A percentile compares a stretch with the other conserved stretches of the same genome.
phyloP scores from a whole-genome alignment of 2,329 filamentous ascomycete species.

The Botrytis elliptica region DNA sequence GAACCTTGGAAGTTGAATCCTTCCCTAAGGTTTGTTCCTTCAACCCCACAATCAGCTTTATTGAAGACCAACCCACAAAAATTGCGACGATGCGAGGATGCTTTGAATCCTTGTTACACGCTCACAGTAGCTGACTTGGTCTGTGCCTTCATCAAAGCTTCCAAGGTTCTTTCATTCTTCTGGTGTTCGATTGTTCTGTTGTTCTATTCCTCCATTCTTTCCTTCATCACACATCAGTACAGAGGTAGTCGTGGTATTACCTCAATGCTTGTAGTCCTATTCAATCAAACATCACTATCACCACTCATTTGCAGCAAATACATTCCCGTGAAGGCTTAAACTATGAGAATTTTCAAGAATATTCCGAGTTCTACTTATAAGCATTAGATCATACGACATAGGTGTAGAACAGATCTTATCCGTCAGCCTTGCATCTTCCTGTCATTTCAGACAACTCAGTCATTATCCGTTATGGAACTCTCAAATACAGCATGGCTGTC shows the following conservation, averaged over 20 bases:
- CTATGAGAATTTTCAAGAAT: not conserved
- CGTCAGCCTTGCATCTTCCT: not conserved
- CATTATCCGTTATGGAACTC: conserved; percentile 10
- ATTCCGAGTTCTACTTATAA: not conserved
- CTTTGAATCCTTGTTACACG: not conserved
- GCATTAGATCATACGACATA: not conserved
- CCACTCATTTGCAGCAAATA: not conserved
- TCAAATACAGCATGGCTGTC: conserved; percentile 31
- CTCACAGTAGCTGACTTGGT: not conserved
- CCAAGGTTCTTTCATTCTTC: not conserved
- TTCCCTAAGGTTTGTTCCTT: not conserved
- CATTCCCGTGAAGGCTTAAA: too few relatives aligned
- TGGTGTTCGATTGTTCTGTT: not conserved
- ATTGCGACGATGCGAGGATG: conserved; percentile 12
- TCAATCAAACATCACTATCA: not conserved
- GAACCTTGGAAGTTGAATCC: conserved; percentile 11
- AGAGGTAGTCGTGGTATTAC: not conserved
- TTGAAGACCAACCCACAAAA: conserved; percentile 3
- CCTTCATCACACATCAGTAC: not conserved
- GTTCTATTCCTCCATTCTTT: not conserved
- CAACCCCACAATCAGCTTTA: conserved; percentile 15
- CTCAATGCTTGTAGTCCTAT: not conserved
- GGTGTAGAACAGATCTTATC: not conserved
- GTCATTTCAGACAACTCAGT: not conserved
- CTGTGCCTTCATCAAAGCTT: not conserved